Base-by-base conservation (phyloP, 2,329 filamentous ascomycete genomes). In the Sclerotinia spermophila region DNA sequence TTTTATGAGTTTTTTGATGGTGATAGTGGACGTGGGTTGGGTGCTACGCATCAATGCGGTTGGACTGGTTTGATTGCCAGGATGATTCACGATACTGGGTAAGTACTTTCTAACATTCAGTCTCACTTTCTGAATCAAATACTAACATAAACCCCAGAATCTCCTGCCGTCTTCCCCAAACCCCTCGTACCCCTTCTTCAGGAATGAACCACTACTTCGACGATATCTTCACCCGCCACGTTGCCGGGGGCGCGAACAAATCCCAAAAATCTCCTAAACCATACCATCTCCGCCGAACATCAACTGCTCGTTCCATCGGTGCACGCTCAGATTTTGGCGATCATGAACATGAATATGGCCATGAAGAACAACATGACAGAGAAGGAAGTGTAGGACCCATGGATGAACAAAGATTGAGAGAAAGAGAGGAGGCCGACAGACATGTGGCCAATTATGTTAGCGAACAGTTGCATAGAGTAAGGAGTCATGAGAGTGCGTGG, bases 1-100 rank as follows among this genome's bases (percentile, higher is more conserved):
- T 98, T 97, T 85, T 92, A 97, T 79, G 95, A 98, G 80, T 98
- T 96, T 85, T 98, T 98, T 79, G 95, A 98, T 79, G 95, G 94
- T 53, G 94, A 98, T 79, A 90, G 86, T 66, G 95, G 95, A 21
- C 91, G 94, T 75, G 95, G 96, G 24, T 86, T 98, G 1, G 95
- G 95, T 71, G 93, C 95, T 51, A 95, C 90, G 62, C 96, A 98
- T 81, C 96, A 98, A 81, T 97, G 93, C 79, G 95, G 95, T 65
- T 98, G 96, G 95, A 97, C 95, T 51, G 95, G 95, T 35, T 82
- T 98, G 75, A 94, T 98, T 80, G 95, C 95, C 38, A 94, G 96
- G 82, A 92, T 98, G 88, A 98, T 98, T 72, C 95, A 98, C 77
- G 96, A 98, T 79, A 97, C 95, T 75, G 95, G 94, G 92, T 96